These are phyloP conservation scores for Barnettozyma wickerhamii DNA, from an alignment of 805 yeast genomes.

Conservation along the genomic window DNA sequence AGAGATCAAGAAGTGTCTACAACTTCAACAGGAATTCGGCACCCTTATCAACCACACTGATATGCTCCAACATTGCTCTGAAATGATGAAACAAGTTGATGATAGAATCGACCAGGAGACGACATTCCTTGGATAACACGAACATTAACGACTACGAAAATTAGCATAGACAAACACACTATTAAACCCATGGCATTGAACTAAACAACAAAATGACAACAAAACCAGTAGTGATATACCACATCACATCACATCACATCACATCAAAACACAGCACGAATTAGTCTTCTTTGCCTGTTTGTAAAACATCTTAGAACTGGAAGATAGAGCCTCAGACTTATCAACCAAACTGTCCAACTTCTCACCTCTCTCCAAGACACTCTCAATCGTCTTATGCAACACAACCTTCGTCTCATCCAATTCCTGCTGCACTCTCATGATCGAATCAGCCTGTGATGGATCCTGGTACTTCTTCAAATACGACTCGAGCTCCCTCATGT, in stretches of 20 bases:
- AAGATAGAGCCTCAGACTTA: conserved; percentile 87
- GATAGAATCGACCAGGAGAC: conserved; percentile 10
- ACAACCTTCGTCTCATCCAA: conserved; percentile 96
- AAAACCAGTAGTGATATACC: background rate
- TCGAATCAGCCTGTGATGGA: conserved; percentile 94
- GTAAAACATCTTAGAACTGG: conserved; percentile 89
- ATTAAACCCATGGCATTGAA: conserved; percentile 1
- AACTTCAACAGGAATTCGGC: conserved; percentile 37
- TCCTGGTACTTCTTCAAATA: conserved; percentile 88
- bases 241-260: too few relatives aligned
- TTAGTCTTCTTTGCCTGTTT: conserved; percentile 95
- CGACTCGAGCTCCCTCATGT: conserved; percentile 56
- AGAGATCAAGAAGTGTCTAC: conserved; percentile 37
- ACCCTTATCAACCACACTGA: conserved; percentile 26
- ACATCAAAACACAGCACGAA: conserved; percentile 77
- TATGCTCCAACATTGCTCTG: conserved; percentile 25
- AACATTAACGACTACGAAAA: background rate
- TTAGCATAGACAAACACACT: conserved; percentile 1
- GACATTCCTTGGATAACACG: background rate
- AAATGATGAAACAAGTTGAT: conserved; percentile 6
- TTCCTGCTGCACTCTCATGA: conserved; percentile 96
- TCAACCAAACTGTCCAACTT: conserved; percentile 91
- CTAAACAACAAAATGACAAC: background rate
- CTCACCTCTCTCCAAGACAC: conserved; percentile 94
- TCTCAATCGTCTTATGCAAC: conserved; percentile 91